These are phyloP conservation scores for Musa troglodytarum DNA, from an alignment of 176 grass and related monocot species.

Conservation along the genomic window DNA sequence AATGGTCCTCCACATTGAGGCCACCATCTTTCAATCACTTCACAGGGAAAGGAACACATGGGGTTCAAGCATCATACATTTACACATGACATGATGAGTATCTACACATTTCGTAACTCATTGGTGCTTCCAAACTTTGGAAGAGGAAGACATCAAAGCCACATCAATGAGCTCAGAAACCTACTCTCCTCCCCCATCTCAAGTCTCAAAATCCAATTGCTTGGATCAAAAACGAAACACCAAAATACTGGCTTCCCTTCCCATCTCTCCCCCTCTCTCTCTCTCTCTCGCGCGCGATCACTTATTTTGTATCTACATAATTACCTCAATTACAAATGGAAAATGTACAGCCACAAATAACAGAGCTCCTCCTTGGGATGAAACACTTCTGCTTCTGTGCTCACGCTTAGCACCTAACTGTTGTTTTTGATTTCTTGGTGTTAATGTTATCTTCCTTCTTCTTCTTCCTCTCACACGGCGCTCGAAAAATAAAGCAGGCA, in stretches of 20 bases:
- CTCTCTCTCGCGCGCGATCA: neutral
- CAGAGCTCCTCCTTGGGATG: neutral
- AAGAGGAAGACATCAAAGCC: neutral
- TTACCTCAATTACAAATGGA: neutral
- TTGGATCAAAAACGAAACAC: neutral
- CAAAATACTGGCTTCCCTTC: neutral
- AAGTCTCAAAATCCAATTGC: neutral
- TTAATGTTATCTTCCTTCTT: neutral
- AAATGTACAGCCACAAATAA: neutral
- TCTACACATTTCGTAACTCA: neutral
- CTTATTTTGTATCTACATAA: constrained; percentile 8
- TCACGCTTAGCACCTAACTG: neutral
- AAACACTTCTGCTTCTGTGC: neutral
- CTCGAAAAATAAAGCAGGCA: neutral
- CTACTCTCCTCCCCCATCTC: neutral
- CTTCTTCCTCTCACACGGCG: neutral
- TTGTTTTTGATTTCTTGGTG: neutral
- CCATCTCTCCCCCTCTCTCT: neutral
- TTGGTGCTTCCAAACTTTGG: neutral
- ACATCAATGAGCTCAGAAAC: neutral
- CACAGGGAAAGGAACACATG: neutral
- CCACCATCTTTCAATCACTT: neutral
- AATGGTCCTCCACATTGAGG: neutral
- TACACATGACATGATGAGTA: neutral
- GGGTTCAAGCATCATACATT: neutral